Conservation (phyloP, 2,329 filamentous ascomycete genomes). For the Colletotrichum incanum region DNA sequence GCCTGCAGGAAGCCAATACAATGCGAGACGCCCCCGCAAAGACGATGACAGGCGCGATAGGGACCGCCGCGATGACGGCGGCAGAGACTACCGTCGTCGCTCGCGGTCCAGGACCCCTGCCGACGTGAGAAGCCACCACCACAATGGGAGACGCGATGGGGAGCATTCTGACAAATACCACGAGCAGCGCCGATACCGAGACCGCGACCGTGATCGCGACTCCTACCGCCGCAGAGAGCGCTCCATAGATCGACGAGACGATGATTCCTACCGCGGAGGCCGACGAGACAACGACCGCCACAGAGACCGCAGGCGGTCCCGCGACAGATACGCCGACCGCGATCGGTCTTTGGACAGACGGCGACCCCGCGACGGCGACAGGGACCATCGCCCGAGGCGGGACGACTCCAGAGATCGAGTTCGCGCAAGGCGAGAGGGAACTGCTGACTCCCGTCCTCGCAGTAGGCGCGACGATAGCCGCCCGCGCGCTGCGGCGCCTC, state of each 20-base stretch:
- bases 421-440: slow-evolving; percentile 77
- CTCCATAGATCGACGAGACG: slow-evolving; percentile 77
- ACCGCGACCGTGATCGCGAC: slow-evolving; percentile 68
- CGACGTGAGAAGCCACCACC: slow-evolving; percentile 67
- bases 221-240: slow-evolving; percentile 78
- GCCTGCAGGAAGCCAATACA: slow-evolving; percentile 89
- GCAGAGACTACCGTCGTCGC: slow-evolving; percentile 68
- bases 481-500: slow-evolving; percentile 65
- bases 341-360: slow-evolving; percentile 70
- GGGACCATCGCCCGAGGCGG: slow-evolving; percentile 78
- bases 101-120: slow-evolving; percentile 74
- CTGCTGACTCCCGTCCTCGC: slow-evolving; percentile 79
- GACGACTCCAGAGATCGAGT: slow-evolving; percentile 80
- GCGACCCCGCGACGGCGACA: slow-evolving; percentile 71
- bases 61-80: slow-evolving; percentile 65
- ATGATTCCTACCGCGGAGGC: slow-evolving; percentile 74
- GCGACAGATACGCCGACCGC: slow-evolving; percentile 72
- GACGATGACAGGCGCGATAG: slow-evolving; percentile 72
- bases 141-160: slow-evolving; percentile 42
- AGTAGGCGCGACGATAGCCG: slow-evolving; percentile 77
- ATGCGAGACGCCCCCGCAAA: slow-evolving; percentile 78
- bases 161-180: slow-evolving; percentile 58
- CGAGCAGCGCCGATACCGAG: slow-evolving; percentile 72
- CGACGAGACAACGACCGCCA: slow-evolving; percentile 68
- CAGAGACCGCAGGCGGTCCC: slow-evolving; percentile 76